Evolutionary conservation across 805 yeast species (phyloP).

Genomic region (Kazachstania martiniae): DNA sequence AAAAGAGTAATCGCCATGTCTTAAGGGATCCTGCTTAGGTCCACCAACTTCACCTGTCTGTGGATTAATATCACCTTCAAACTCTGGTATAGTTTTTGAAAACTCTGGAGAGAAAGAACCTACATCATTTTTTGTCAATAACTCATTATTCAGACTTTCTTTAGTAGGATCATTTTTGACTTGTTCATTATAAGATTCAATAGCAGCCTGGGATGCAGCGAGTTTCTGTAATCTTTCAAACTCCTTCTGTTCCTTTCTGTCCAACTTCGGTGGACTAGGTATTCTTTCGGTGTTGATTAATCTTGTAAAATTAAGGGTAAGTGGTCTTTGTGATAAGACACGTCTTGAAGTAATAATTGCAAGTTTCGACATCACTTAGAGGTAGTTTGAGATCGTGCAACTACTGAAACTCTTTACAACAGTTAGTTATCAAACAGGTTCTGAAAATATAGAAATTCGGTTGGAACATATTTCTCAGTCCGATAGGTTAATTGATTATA

Average conservation of each 20-base stretch:
- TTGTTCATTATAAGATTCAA: conserved; percentile 57
- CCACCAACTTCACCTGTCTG: conserved; percentile 93
- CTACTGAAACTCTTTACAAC: no score
- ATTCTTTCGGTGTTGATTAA: conserved; percentile 9
- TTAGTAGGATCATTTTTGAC: conserved; percentile 24
- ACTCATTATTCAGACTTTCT: conserved; percentile 27
- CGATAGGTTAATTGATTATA: no score
- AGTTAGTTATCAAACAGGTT: no score
- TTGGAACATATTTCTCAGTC: no score
- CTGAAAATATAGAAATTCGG: no score
- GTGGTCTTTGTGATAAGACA: no score
- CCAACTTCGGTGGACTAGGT: conserved; percentile 28
- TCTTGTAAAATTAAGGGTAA: no score
- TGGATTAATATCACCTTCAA: conserved; percentile 90
- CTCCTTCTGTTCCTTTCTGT: conserved; percentile 45
- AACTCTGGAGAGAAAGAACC: conserved; percentile 59
- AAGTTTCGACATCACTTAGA: no score
- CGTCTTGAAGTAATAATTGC: no score
- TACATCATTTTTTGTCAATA: conserved; percentile 39
- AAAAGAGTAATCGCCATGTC: conserved; percentile 86
- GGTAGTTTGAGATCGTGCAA: no score
- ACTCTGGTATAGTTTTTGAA: conserved; percentile 79
- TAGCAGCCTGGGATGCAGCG: conserved; percentile 70
- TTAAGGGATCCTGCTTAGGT: conserved; percentile 92
- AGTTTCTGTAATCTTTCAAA: conserved; percentile 76